These are phyloP conservation scores for Starmerella vaccinii DNA, from an alignment of 805 yeast species.

Conservation along the genomic window DNA sequence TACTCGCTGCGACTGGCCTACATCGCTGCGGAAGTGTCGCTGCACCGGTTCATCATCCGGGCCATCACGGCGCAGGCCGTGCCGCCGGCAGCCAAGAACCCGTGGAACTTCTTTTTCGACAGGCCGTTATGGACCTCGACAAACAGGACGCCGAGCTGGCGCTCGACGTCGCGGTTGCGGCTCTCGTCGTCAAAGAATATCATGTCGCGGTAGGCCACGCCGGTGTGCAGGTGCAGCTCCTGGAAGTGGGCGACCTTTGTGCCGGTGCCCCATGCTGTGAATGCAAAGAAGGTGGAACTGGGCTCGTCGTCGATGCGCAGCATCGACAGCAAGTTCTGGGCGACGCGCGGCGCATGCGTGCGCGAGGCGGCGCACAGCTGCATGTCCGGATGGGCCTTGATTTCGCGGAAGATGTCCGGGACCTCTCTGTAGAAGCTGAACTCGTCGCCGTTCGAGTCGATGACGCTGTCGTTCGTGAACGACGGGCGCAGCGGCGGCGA, in stretches of 20 bases:
- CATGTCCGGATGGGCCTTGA: slow-evolving; percentile 39
- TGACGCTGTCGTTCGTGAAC: slow-evolving; percentile 32
- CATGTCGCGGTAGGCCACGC: slow-evolving; percentile 41
- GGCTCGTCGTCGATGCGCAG: slow-evolving; percentile 47
- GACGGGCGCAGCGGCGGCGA: slow-evolving; percentile 41
- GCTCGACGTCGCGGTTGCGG: slow-evolving; percentile 66
- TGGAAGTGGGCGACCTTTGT: slow-evolving; percentile 46
- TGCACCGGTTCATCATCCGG: slow-evolving; percentile 50
- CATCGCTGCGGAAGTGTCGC: slow-evolving; percentile 78
- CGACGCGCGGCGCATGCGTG: slow-evolving; percentile 70
- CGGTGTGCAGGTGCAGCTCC: slow-evolving; percentile 40
- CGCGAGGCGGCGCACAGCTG: slow-evolving; percentile 63
- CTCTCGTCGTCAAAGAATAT: slow-evolving; percentile 70
- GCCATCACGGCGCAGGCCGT: slow-evolving; percentile 25
- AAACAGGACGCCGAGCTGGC: slow-evolving; percentile 55
- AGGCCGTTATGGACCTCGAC: slow-evolving; percentile 48
- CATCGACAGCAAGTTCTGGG: slow-evolving; percentile 47
- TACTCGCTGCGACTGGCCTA: slow-evolving; percentile 73
- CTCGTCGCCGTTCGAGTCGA: slow-evolving; percentile 46
- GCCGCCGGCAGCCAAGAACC: slow-evolving; percentile 35
- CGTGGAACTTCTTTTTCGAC: slow-evolving; percentile 13
- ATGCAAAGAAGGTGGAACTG: slow-evolving; percentile 42
- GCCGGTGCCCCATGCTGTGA: slow-evolving; percentile 34
- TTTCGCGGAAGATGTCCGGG: slow-evolving; percentile 46
- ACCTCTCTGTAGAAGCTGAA: slow-evolving; percentile 60